Evolutionary conservation across 176 grass and related monocot genomes (phyloP).

Genomic region (Oryza rufipogon): DNA sequence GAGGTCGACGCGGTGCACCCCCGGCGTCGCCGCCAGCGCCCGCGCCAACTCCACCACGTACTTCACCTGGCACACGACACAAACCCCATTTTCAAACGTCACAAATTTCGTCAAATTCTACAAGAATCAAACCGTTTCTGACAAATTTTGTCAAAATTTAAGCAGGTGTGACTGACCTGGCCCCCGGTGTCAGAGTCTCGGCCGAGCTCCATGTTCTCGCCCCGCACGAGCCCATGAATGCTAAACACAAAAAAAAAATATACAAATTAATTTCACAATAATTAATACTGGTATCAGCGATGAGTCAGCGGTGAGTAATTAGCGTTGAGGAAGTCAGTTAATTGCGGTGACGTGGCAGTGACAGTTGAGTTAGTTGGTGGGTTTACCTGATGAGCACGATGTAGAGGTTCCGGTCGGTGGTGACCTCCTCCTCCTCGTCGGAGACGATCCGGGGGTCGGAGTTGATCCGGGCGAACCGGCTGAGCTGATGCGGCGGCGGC

Average conservation of each 20-base stretch:
- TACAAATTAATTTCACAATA: too few relatives aligned
- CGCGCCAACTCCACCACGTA: slow-evolving; percentile 95
- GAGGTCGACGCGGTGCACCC: slow-evolving; percentile 80
- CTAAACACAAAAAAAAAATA: slow-evolving; percentile 32
- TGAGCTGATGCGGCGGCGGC: background rate
- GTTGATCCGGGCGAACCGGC: slow-evolving; percentile 42
- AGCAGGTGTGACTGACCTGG: slow-evolving; percentile 45
- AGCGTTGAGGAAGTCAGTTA: background rate
- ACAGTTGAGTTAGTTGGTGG: background rate
- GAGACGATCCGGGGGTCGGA: slow-evolving; percentile 59
- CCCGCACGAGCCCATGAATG: slow-evolving; percentile 84
- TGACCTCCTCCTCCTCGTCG: slow-evolving; percentile 50
- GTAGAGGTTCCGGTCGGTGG: slow-evolving; percentile 62
- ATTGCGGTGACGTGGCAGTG: background rate
- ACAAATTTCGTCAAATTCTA: background rate
- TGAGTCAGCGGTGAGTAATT: background rate
- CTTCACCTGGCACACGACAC: slow-evolving; percentile 57
- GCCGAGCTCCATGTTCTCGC: slow-evolving; percentile 96
- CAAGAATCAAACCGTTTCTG: background rate
- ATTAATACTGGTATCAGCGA: background rate
- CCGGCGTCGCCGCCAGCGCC: slow-evolving; percentile 76
- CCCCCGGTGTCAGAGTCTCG: slow-evolving; percentile 90
- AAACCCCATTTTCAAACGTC: background rate
- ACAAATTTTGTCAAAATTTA: background rate
- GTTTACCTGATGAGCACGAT: slow-evolving; percentile 83